Conservation (phyloP, 148 eudicot genomes). For the Polygonum aviculare region DNA sequence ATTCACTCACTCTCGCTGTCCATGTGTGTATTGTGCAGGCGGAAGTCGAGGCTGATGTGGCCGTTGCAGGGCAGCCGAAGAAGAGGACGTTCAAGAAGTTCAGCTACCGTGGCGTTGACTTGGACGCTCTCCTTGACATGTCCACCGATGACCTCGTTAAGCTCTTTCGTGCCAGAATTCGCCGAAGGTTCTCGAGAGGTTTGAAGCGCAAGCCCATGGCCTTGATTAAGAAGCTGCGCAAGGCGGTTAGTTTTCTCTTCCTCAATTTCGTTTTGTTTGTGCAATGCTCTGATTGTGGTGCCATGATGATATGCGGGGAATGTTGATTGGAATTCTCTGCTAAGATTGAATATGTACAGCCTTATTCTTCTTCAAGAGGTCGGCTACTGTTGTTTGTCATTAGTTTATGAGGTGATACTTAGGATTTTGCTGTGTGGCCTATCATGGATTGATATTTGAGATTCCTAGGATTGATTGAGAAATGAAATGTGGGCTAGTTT, state of each 20-base stretch:
- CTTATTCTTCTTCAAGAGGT: background rate
- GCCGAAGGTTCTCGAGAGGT: slow-evolving; percentile 61
- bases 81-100: slow-evolving; percentile 53
- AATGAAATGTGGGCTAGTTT: background rate
- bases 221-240: slow-evolving; percentile 64
- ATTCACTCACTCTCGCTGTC: background rate
- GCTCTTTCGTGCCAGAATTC: slow-evolving; percentile 34
- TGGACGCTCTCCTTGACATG: slow-evolving; percentile 41
- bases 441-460: too few species aligned
- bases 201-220: slow-evolving; percentile 74
- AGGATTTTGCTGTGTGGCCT: background rate
- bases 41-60: slow-evolving; percentile 23
- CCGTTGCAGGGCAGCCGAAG: slow-evolving; percentile 22
- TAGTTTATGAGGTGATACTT: background rate
- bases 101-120: slow-evolving; percentile 38
- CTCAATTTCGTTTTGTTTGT: too few species aligned
- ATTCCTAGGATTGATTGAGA: background rate
- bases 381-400: background rate
- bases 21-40: slow-evolving; percentile 14
- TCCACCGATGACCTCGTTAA: slow-evolving; percentile 41
- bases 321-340: background rate
- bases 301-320: background rate
- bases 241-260: slow-evolving; percentile 30
- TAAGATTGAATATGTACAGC: background rate
- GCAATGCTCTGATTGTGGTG: background rate